A percentile compares a stretch with the other conserved stretches of the same genome.
These are phyloP conservation scores for Sonneratia alba DNA, from an alignment of 345 rosid species.

Conservation along the genomic window DNA sequence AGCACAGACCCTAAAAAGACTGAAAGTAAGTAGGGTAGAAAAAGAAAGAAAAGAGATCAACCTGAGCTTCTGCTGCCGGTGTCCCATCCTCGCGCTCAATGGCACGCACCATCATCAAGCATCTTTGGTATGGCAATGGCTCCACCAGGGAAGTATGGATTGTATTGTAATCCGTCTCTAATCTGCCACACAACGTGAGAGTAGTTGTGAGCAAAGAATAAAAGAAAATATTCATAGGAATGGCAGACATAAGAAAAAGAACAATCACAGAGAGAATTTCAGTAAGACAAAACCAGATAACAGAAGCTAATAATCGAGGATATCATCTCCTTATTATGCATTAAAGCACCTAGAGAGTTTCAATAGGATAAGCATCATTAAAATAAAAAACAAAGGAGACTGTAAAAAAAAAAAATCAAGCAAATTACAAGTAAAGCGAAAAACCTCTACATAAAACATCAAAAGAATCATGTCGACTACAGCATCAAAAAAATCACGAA, in stretches of 20 bases:
- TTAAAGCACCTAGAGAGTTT: not conserved
- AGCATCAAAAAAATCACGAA: not conserved
- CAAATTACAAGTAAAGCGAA: not conserved
- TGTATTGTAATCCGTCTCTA: slow-evolving; percentile 89
- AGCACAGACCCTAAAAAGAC: not conserved
- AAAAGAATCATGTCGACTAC: not conserved
- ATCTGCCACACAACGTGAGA: slow-evolving; percentile 27
- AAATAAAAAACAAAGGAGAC: not conserved
- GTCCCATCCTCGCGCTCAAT: slow-evolving; percentile 95
- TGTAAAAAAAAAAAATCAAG: not conserved
- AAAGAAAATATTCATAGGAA: not conserved
- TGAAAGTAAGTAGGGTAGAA: not conserved
- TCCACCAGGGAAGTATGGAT: slow-evolving; percentile 98
- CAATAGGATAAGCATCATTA: not conserved
- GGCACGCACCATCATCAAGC: slow-evolving; percentile 97
- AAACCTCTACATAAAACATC: not conserved
- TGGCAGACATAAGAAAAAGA: not conserved
- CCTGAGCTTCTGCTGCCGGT: slow-evolving; percentile 98
- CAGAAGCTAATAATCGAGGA: not conserved
- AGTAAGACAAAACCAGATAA: not conserved
- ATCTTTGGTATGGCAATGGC: slow-evolving; percentile 99
- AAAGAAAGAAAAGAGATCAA: slow-evolving; percentile 7
- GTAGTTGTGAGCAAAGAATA: not conserved
- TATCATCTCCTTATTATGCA: not conserved
- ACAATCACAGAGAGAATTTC: not conserved